These are phyloP conservation scores for Hymenoscyphus fraxineus DNA, from an alignment of 2,329 filamentous ascomycete species.

Conservation along the genomic window DNA sequence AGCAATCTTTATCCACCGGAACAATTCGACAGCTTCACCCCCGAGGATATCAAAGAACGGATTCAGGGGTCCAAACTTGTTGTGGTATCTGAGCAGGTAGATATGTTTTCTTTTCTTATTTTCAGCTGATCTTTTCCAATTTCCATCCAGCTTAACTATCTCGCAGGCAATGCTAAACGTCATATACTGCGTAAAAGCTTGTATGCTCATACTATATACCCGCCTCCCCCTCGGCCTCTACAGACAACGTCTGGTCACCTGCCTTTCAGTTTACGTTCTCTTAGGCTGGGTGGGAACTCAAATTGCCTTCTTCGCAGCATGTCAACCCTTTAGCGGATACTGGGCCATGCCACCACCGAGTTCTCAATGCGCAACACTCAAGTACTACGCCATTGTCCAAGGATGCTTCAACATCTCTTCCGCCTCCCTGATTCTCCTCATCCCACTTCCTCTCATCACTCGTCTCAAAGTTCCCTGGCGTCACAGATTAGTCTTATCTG, in stretches of 20 bases:
- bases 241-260: conserved; percentile 36
- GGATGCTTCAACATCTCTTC: conserved; percentile 56
- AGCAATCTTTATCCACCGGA: conserved; percentile 42
- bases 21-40: conserved; percentile 36
- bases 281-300: conserved; percentile 49
- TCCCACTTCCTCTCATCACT: conserved; percentile 52
- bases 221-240: conserved; percentile 46
- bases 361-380: conserved; percentile 53
- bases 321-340: conserved; percentile 51
- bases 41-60: conserved; percentile 39
- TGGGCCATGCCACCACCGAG: conserved; percentile 51
- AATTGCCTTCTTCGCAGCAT: conserved; percentile 46
- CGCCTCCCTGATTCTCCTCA: conserved; percentile 53
- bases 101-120: not conserved
- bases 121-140: not conserved
- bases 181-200: conserved; percentile 52
- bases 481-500: conserved; percentile 49
- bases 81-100: conserved; percentile 47
- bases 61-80: conserved; percentile 58
- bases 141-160: not conserved
- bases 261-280: conserved; percentile 43
- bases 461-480: conserved; percentile 45
- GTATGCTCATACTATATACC: conserved; percentile 54
- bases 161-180: conserved; percentile 44
- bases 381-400: conserved; percentile 55